Conservation (phyloP, 2,329 filamentous ascomycete species). For the Knoxdaviesia proteae region DNA sequence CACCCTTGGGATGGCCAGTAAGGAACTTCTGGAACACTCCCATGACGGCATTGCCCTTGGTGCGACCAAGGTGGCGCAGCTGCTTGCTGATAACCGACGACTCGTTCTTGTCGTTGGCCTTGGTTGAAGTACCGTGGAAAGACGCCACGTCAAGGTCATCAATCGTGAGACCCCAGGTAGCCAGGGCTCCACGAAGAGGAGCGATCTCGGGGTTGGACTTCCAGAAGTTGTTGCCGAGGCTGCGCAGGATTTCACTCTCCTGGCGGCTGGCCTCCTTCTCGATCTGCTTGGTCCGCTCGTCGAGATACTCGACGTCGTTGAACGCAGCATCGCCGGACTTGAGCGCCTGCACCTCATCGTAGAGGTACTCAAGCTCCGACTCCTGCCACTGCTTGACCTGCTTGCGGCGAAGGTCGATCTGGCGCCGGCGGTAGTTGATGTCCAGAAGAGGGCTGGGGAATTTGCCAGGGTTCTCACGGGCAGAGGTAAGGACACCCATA, state of each 20-base stretch:
- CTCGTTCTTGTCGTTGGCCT: slow-evolving; percentile 99
- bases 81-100: slow-evolving; percentile 95
- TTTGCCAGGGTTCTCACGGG: slow-evolving; percentile 73
- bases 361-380: slow-evolving; percentile 77
- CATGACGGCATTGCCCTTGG: slow-evolving; percentile 87
- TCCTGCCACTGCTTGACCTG: slow-evolving; percentile 96
- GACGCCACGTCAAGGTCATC: slow-evolving; percentile 90
- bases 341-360: slow-evolving; percentile 83
- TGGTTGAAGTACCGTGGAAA: slow-evolving; percentile 96
- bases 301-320: slow-evolving; percentile 64
- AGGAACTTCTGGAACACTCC: slow-evolving; percentile 99
- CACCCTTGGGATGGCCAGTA: slow-evolving; percentile 97
- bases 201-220: slow-evolving; percentile 86
- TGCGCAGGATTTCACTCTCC: slow-evolving; percentile 79
- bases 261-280: slow-evolving; percentile 70
- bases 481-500: slow-evolving; percentile 88
- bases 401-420: slow-evolving; percentile 81
- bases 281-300: slow-evolving; percentile 70
- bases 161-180: slow-evolving; percentile 94
- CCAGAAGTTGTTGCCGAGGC: slow-evolving; percentile 97
- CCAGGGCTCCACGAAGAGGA: slow-evolving; percentile 83
- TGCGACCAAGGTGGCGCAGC: slow-evolving; percentile 79
- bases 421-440: slow-evolving; percentile 90
- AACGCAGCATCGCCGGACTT: slow-evolving; percentile 52
- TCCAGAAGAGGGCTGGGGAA: slow-evolving; percentile 92